Conservation (phyloP, 768 basidiomycete genomes). For the Pleurotus tuoliensis region DNA sequence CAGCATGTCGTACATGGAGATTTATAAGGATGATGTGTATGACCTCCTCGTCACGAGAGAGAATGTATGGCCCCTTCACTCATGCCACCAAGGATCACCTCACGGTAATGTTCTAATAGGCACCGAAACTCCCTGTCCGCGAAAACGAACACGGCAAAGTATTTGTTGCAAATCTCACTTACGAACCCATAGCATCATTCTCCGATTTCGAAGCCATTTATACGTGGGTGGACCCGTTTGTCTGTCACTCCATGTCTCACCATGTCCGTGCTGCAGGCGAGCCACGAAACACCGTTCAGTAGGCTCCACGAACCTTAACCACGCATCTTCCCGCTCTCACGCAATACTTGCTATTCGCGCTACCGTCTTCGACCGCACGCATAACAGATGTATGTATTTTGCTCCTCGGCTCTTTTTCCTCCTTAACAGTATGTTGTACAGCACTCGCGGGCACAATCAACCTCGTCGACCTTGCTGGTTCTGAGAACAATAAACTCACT, state of each 20-base stretch:
- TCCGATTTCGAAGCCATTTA: conserved; percentile 46
- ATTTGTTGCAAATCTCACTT: conserved; percentile 51
- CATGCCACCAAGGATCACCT: neutral
- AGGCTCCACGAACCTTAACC: conserved; percentile 83
- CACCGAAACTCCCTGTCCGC: conserved; percentile 47
- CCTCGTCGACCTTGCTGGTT: conserved; percentile 86
- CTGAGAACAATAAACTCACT: conserved; percentile 88
- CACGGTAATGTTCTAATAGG: conserved; percentile 16
- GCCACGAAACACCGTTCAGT: conserved; percentile 79
- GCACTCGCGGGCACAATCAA: conserved; percentile 76
- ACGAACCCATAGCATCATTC: conserved; percentile 33
- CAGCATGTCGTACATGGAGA: conserved; percentile 79
- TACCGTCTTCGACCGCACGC: conserved; percentile 47
- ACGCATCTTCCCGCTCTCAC: conserved; percentile 83
- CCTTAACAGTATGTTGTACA: conserved; percentile 20
- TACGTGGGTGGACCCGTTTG: conserved; percentile 26
- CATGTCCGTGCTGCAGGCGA: conserved; percentile 32
- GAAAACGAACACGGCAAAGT: conserved; percentile 51
- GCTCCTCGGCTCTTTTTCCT: neutral
- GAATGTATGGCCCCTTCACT: conserved; percentile 40
- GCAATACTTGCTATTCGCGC: conserved; percentile 78
- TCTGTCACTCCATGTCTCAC: neutral
- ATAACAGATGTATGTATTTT: conserved; percentile 46
- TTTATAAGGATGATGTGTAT: conserved; percentile 89
- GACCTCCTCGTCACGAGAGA: conserved; percentile 77